Percentiles rank a stretch among this genome's conserved stretches.
phyloP scores from a whole-genome alignment of 805 yeast species.

The Pichia californica region DNA sequence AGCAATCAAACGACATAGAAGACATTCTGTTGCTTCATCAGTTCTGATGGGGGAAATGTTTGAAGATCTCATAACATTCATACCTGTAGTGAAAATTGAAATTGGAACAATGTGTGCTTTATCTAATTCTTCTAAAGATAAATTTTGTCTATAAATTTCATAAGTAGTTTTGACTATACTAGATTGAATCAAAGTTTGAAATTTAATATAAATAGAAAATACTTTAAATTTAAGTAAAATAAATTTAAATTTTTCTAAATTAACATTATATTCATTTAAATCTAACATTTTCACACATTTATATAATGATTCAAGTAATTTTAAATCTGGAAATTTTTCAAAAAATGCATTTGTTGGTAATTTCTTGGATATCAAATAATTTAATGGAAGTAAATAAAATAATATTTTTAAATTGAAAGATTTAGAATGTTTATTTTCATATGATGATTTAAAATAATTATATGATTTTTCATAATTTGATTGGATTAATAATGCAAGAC shows the following conservation, averaged over 20 bases:
- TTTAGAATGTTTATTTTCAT: slow-evolving; percentile 3
- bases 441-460: slow-evolving; percentile 1
- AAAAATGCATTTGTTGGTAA: slow-evolving; percentile 1
- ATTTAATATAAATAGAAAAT: slow-evolving; percentile 1
- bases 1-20: slow-evolving; percentile 4
- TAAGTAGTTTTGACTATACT: not conserved
- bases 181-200: not conserved
- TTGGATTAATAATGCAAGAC: slow-evolving; percentile 1
- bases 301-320: slow-evolving; percentile 1
- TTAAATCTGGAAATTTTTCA: not conserved
- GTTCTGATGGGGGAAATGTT: not conserved
- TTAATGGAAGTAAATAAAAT: slow-evolving; percentile 2
- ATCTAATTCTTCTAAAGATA: not conserved
- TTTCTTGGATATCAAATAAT: not conserved
- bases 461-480: slow-evolving; percentile 5
- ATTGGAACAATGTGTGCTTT: slow-evolving; percentile 7
- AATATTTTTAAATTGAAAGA: not conserved
- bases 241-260: not conserved
- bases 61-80: not conserved
- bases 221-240: slow-evolving; percentile 2
- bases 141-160: not conserved
- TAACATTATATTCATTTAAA: not conserved
- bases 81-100: not conserved
- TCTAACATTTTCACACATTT: not conserved
- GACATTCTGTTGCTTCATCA: slow-evolving; percentile 1